Conservation (phyloP, 768 basidiomycete genomes). For the Tephrocybe sp. region DNA sequence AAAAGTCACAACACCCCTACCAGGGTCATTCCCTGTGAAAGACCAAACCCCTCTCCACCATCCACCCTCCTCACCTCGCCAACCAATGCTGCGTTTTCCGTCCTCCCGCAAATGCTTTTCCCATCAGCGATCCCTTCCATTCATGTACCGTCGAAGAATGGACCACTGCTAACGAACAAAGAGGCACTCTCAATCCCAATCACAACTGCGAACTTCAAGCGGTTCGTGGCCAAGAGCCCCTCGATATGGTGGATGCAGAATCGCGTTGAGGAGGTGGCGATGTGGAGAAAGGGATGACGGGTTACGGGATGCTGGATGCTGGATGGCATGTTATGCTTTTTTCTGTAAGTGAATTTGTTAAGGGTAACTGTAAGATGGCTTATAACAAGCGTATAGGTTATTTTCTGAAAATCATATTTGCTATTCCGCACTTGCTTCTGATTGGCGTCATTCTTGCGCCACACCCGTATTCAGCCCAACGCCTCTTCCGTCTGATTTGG, state of each 20-base stretch:
- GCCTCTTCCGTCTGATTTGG: conserved; percentile 48
- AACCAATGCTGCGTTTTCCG: conserved; percentile 20
- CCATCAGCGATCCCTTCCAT: conserved; percentile 27
- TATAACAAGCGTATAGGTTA: conserved; percentile 48
- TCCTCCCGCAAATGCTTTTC: conserved; percentile 36
- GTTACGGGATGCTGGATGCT: conserved; percentile 63
- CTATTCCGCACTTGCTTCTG: conserved; percentile 63
- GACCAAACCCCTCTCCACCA: background rate
- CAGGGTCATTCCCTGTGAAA: conserved; percentile 21
- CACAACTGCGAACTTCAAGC: conserved; percentile 75
- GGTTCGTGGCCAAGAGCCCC: conserved; percentile 74
- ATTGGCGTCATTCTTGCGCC: conserved; percentile 65
- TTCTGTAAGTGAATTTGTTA: conserved; percentile 54
- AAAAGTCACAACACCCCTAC: conserved; percentile 38
- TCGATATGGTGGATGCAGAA: conserved; percentile 92
- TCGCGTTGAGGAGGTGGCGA: conserved; percentile 76
- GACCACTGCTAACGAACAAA: conserved; percentile 49
- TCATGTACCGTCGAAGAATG: conserved; percentile 5
- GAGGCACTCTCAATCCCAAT: conserved; percentile 77
- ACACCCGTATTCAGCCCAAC: conserved; percentile 44
- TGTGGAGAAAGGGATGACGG: conserved; percentile 79
- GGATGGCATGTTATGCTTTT: conserved; percentile 77
- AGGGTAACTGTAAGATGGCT: background rate
- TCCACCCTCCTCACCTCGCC: conserved; percentile 13
- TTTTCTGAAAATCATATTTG: conserved; percentile 67